These are phyloP conservation scores for Chaetomium fimeti DNA, from an alignment of 495 filamentous ascomycete species.

Conservation along the genomic window DNA sequence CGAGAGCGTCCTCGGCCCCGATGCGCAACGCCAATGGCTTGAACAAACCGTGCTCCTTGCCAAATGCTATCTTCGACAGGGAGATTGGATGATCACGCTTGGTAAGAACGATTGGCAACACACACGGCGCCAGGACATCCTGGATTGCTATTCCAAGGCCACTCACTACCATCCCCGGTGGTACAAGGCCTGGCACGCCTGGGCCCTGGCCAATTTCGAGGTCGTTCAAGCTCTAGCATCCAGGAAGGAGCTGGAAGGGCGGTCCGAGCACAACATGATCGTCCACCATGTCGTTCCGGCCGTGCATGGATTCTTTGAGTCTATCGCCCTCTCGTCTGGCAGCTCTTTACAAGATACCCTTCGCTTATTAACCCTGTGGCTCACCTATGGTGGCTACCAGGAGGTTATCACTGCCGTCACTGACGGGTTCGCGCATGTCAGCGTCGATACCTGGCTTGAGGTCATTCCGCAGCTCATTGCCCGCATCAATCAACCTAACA, in stretches of 20 bases:
- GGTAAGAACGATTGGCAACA: constrained; percentile 84
- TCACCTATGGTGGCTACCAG: constrained; percentile 80
- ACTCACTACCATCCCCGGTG: constrained; percentile 89
- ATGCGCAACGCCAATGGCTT: constrained; percentile 47
- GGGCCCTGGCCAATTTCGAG: constrained; percentile 99
- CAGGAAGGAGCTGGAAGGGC: constrained; percentile 59
- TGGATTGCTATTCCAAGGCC: constrained; percentile 82
- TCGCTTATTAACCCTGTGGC: constrained; percentile 90
- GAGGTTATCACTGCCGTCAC: constrained; percentile 86
- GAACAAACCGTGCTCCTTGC: constrained; percentile 78
- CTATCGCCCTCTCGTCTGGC: constrained; percentile 83
- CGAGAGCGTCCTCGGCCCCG: constrained; percentile 44
- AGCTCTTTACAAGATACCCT: constrained; percentile 96
- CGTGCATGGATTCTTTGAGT: constrained; percentile 91
- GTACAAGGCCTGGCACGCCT: constrained; percentile 99
- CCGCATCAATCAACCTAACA: constrained; percentile 92
- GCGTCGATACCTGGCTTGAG: constrained; percentile 95
- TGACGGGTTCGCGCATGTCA: constrained; percentile 85
- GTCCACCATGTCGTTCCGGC: constrained; percentile 90
- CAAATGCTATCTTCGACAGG: constrained; percentile 91
- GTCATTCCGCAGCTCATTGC: constrained; percentile 98
- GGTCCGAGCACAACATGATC: constrained; percentile 53
- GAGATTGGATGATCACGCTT: constrained; percentile 86
- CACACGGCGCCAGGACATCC: constrained; percentile 70
- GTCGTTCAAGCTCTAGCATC: constrained; percentile 79